A percentile compares a stretch with the other conserved stretches of the same genome.
These are phyloP conservation scores for Alternaria sp. DNA, from an alignment of 2,329 filamentous ascomycete genomes.

Conservation along the genomic window DNA sequence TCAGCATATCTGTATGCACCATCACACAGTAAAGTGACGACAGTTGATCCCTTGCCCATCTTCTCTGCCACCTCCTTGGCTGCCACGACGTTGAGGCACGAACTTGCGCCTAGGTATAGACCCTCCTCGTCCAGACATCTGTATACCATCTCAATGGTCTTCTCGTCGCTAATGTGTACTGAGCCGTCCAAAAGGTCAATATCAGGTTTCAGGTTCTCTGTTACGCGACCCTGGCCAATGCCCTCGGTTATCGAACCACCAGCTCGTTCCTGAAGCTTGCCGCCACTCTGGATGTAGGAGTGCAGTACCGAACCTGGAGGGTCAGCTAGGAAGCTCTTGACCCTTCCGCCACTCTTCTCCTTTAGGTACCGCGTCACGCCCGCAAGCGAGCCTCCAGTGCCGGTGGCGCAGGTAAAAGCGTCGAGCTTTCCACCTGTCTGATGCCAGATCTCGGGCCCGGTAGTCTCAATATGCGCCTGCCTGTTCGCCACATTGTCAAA, in stretches of 20 bases:
- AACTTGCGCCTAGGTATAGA: conserved; percentile 92
- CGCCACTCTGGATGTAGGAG: conserved; percentile 86
- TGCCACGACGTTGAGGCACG: conserved; percentile 91
- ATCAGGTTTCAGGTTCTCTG: conserved; percentile 90
- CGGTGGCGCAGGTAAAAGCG: conserved; percentile 94
- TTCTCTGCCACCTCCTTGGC: conserved; percentile 93
- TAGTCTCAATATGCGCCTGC: conserved; percentile 93
- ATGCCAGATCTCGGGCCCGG: conserved; percentile 94
- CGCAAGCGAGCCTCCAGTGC: conserved; percentile 89
- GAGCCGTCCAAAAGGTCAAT: conserved; percentile 84
- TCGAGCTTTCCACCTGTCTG: conserved; percentile 87
- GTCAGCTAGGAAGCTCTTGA: conserved; percentile 90
- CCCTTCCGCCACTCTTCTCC: conserved; percentile 75
- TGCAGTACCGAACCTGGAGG: conserved; percentile 93
- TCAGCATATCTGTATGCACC: conserved; percentile 98
- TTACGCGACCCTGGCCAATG: conserved; percentile 94
- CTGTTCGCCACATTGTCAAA: conserved; percentile 97
- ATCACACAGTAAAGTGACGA: conserved; percentile 93
- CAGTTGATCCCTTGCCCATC: conserved; percentile 84
- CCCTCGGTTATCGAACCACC: conserved; percentile 96
- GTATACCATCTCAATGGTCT: conserved; percentile 98
- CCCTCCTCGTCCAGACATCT: conserved; percentile 95
- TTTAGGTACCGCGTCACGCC: conserved; percentile 90
- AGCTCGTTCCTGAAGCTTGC: conserved; percentile 77
- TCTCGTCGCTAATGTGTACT: conserved; percentile 84